Base-by-base conservation (phyloP, 108 stramenopile genomes). In the Nannochloropsis gaditana region DNA sequence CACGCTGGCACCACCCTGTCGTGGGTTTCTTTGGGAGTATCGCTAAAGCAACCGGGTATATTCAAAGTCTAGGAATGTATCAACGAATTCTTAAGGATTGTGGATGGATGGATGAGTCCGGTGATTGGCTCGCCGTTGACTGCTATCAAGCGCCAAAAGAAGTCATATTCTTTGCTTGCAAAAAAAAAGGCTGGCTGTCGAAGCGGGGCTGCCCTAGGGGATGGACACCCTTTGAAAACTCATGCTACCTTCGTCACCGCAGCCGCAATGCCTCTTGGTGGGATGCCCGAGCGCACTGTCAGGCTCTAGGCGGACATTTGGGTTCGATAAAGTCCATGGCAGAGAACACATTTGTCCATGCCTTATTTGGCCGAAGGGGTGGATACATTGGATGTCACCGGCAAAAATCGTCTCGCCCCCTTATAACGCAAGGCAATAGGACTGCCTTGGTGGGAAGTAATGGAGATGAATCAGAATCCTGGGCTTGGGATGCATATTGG, bases 331-430 rank as follows among this genome's bases (percentile, higher is more conserved):
- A 73, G 15, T 73, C 59, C 1, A n/a, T n/a, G 15, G 59, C 59
- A 73, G 59, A 73, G 4, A 73, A 73, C 59, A n/a, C 59, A 15
- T 73, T 73, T n/a, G 59, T 73, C 19, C 3, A 73, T n/a, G 2
- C 59, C n/a, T n/a, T 73, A n/a, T 6, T 73, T 15, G 59, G 59
- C 19, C 15, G n/a, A 73, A 73, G 59, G 59, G 59, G 59, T 2
- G 59, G 59, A n/a, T 73, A 73, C n/a, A 73, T 73, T n/a, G 59
- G 59, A 73, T 73, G n/a, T 73, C 59, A 73, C n/a, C 59, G 59
- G 59, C 59, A 0, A 15, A 31, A 31, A 31, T 31, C 31, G 0
- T 31, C 31, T 31, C 31, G 31, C 31, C 31, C 31, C 31, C 31
- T 31, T 31, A 31, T 31, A 31, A 31, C 1, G 1, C 31, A 31